These are phyloP conservation scores for Euphorbia celastroides DNA, from an alignment of 441 rosid species.

Conservation along the genomic window DNA sequence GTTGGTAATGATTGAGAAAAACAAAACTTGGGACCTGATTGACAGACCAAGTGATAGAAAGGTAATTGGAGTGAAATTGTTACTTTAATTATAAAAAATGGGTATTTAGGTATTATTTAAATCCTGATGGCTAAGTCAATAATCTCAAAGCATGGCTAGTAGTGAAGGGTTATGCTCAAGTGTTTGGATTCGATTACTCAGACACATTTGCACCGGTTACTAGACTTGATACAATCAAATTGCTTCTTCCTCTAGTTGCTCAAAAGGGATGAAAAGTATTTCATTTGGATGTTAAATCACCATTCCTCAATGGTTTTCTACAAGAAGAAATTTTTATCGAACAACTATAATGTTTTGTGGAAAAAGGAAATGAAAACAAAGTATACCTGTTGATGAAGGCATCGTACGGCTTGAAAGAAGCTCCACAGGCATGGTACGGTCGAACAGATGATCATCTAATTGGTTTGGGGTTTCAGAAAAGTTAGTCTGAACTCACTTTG, in stretches of 20 bases:
- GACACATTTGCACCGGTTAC: background rate
- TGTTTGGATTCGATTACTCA: background rate
- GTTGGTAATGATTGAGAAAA: background rate
- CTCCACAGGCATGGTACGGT: background rate
- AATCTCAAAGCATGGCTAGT: background rate
- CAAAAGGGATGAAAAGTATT: background rate
- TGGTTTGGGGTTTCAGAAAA: background rate
- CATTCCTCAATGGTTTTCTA: background rate
- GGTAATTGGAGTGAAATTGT: background rate
- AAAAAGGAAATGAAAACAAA: background rate
- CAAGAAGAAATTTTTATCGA: background rate
- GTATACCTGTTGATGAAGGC: background rate
- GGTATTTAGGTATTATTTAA: background rate
- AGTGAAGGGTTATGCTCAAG: background rate
- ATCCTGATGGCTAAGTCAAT: background rate
- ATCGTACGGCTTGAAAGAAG: background rate
- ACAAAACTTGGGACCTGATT: background rate
- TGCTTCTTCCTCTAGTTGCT: background rate
- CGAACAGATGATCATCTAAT: background rate
- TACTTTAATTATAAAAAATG: too few relatives aligned
- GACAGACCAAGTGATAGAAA: background rate
- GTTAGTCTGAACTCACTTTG: background rate
- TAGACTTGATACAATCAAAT: background rate
- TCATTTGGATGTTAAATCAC: background rate
- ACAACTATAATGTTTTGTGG: background rate